A percentile compares a stretch with the other conserved stretches of the same genome.
phyloP scores from a whole-genome alignment of 805 yeast genomes.

The Monosporozyma yasuniensis region DNA sequence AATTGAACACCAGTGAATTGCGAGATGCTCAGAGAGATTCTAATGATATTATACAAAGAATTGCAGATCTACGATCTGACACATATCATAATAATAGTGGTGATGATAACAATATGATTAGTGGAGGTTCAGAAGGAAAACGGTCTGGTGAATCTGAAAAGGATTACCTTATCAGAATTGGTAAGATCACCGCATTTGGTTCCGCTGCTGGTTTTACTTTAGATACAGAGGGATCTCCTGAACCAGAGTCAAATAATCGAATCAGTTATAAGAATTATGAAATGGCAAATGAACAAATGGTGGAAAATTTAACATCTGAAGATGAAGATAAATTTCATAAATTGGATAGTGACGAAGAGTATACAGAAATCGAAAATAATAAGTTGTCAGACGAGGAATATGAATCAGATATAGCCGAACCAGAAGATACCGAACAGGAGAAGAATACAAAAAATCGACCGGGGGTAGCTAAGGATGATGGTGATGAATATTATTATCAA shows the following conservation, averaged over 20 bases:
- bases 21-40: conserved; percentile 51
- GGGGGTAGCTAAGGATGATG: conserved; percentile 55
- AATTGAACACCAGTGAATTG: conserved; percentile 43
- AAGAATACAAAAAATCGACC: conserved; percentile 12
- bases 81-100: conserved; percentile 7
- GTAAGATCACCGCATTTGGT: conserved; percentile 91
- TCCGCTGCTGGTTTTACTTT: conserved; percentile 45
- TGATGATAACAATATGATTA: too few species aligned
- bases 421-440: conserved; percentile 9
- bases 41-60: conserved; percentile 46
- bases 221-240: conserved; percentile 2
- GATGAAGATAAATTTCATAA: conserved; percentile 19
- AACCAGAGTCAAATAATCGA: background rate
- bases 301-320: conserved; percentile 11
- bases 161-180: conserved; percentile 78
- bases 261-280: conserved; percentile 5
- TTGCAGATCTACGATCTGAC: conserved; percentile 27
- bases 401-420: conserved; percentile 17
- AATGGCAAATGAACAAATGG: conserved; percentile 17
- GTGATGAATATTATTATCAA: conserved; percentile 60
- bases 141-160: conserved; percentile 68
- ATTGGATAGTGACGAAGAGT: conserved; percentile 15
- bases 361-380: background rate
- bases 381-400: conserved; percentile 13
- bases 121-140: conserved; percentile 29